phyloP scores from a whole-genome alignment of 495 filamentous ascomycete genomes.

The Penicillium alfredii region DNA sequence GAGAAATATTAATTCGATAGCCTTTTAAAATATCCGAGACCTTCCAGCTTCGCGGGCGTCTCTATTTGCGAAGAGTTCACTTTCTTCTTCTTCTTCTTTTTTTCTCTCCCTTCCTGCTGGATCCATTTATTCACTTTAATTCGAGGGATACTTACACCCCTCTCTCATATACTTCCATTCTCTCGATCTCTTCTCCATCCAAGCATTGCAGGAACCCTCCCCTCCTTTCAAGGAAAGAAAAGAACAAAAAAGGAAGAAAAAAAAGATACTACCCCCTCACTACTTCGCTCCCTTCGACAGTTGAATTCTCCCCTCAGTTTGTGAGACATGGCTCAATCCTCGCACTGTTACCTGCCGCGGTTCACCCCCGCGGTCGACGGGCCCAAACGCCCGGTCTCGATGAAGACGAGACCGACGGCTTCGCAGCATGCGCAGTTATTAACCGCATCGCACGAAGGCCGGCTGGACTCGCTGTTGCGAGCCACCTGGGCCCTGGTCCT shows the following conservation, averaged over 20 bases:
- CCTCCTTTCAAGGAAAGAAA: constrained; percentile 3
- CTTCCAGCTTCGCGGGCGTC: constrained; percentile 15
- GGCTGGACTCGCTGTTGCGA: constrained; percentile 35
- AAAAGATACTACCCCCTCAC: background rate
- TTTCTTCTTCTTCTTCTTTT: constrained; percentile 1
- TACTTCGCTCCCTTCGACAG: constrained; percentile 1
- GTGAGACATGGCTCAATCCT: constrained; percentile 37
- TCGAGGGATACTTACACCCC: constrained; percentile 2
- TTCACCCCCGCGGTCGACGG: constrained; percentile 28
- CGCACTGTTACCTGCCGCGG: constrained; percentile 33
- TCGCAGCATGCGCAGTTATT: constrained; percentile 30
- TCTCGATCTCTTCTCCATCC: too few species aligned
- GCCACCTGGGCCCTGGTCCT: constrained; percentile 52
- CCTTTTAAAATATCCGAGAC: constrained; percentile 23
- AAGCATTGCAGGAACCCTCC: too few species aligned
- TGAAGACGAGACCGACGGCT: constrained; percentile 29
- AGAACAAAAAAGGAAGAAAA: background rate
- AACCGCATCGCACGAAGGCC: constrained; percentile 28
- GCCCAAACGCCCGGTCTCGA: constrained; percentile 33
- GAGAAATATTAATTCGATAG: constrained; percentile 9
- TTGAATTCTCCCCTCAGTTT: constrained; percentile 1
- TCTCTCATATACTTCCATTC: too few species aligned
- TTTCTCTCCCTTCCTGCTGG: constrained; percentile 10
- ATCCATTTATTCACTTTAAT: constrained; percentile 15
- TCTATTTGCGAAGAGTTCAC: constrained; percentile 2